A percentile compares a stretch with the other conserved stretches of the same genome.
Evolutionary conservation across 306 rosid genomes (phyloP).

Genomic region (Nissolia schottii): DNA sequence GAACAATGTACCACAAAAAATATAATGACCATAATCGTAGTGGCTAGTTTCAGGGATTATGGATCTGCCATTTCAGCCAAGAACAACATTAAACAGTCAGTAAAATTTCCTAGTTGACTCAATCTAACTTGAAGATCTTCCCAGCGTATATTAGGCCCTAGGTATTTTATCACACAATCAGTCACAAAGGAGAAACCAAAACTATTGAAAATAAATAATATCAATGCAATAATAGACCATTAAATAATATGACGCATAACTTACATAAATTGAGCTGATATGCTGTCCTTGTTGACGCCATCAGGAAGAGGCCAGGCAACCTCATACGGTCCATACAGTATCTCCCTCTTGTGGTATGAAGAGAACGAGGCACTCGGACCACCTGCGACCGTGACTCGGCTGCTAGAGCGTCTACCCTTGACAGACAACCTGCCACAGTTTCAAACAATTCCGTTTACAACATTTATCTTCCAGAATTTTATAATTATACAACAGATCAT

Average conservation of each 20-base stretch:
- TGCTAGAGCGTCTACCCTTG: constrained; percentile 46
- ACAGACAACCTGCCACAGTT: constrained; percentile 49
- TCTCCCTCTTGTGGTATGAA: constrained; percentile 65
- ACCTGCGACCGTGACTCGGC: constrained; percentile 27
- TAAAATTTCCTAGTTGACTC: neutral
- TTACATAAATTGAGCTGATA: constrained; percentile 74
- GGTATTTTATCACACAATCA: neutral
- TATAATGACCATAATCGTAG: too few species aligned
- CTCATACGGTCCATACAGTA: constrained; percentile 64
- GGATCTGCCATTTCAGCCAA: neutral
- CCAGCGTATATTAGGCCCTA: neutral
- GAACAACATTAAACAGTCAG: neutral
- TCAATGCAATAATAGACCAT: neutral
- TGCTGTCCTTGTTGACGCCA: constrained; percentile 55
- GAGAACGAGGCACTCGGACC: constrained; percentile 40
- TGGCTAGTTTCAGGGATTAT: neutral
- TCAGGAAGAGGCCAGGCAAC: constrained; percentile 67
- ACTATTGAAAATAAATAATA: neutral
- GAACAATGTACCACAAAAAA: neutral
- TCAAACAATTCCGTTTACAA: neutral
- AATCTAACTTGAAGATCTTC: neutral
- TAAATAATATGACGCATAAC: constrained; percentile 23
- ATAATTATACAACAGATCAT: neutral
- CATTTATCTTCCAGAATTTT: neutral
- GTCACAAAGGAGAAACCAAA: neutral